Percentiles rank a stretch among this genome's conserved stretches.
Evolutionary conservation across 352 stramenopile species (phyloP).

Genomic region (Globisporangium megalacanthum): DNA sequence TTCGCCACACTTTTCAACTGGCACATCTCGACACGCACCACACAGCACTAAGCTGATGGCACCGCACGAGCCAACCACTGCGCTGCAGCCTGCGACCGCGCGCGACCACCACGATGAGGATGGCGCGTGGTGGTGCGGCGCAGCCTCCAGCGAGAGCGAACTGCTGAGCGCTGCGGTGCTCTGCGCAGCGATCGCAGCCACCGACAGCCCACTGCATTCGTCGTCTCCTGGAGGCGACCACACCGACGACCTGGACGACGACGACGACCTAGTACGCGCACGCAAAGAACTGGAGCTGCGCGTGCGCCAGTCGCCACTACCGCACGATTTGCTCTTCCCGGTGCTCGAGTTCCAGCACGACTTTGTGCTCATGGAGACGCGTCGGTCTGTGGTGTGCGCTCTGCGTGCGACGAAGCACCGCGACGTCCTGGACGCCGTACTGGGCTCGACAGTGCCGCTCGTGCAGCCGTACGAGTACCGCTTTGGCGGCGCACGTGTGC

Average conservation of each 20-base stretch:
- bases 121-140: slow-evolving; percentile 44
- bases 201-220: slow-evolving; percentile 2
- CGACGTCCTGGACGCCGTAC: slow-evolving; percentile 63
- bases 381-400: slow-evolving; percentile 55
- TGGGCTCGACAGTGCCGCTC: slow-evolving; percentile 62
- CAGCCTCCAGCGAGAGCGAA: slow-evolving; percentile 57
- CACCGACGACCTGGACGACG: slow-evolving; percentile 7
- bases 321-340: slow-evolving; percentile 52
- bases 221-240: slow-evolving; percentile 10
- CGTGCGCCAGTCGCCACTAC: slow-evolving; percentile 57
- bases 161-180: slow-evolving; percentile 70
- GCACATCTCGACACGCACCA: not conserved
- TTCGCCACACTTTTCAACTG: not conserved
- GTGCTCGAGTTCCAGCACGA: slow-evolving; percentile 44
- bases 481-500: slow-evolving; percentile 69
- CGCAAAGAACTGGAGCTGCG: slow-evolving; percentile 44
- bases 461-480: slow-evolving; percentile 60
- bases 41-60: not conserved
- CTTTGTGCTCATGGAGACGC: slow-evolving; percentile 61
- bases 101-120: slow-evolving; percentile 4
- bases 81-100: not conserved
- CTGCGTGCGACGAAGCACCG: slow-evolving; percentile 49
- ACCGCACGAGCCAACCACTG: not conserved
- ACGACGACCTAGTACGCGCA: slow-evolving; percentile 9
- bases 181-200: slow-evolving; percentile 50